Conservation (phyloP, 495 filamentous ascomycete genomes). For the Podospora australis region DNA sequence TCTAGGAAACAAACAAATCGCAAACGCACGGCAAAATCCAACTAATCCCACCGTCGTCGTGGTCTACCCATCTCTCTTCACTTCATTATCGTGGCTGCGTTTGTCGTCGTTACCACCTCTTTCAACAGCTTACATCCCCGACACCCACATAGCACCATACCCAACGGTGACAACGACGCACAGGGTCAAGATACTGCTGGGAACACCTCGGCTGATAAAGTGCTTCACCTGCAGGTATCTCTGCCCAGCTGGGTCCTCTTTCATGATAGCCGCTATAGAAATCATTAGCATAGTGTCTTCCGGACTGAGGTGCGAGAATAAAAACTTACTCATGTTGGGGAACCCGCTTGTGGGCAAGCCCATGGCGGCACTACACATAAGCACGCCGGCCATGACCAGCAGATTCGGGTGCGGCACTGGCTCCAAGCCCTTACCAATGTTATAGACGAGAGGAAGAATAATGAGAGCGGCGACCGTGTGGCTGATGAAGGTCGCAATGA, state of each 20-base stretch:
- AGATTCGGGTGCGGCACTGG: constrained; percentile 82
- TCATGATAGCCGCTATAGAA: constrained; percentile 87
- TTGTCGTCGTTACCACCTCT: too few species aligned
- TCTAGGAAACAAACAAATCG: too few species aligned
- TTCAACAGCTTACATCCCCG: constrained; percentile 59
- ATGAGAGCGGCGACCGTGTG: constrained; percentile 97
- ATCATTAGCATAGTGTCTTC: neutral
- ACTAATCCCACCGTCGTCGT: too few species aligned
- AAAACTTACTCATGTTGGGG: constrained; percentile 93
- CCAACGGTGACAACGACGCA: constrained; percentile 78
- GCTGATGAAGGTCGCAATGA: constrained; percentile 96
- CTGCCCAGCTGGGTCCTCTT: constrained; percentile 88
- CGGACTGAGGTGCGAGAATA: constrained; percentile 4
- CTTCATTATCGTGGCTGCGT: neutral
- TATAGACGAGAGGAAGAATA: constrained; percentile 80
- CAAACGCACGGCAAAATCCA: too few species aligned
- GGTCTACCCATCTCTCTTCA: too few species aligned
- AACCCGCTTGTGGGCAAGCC: constrained; percentile 92
- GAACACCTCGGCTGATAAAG: constrained; percentile 86
- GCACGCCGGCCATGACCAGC: constrained; percentile 72
- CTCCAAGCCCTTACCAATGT: constrained; percentile 76
- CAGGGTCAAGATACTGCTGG: constrained; percentile 73
- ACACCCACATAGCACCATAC: constrained; percentile 78
- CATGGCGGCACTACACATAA: constrained; percentile 72
- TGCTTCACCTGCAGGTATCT: constrained; percentile 88